A percentile compares a stretch with the other conserved stretches of the same genome.
These are phyloP conservation scores for Phytophthora rubi DNA, from an alignment of 352 stramenopile species.

Conservation along the genomic window DNA sequence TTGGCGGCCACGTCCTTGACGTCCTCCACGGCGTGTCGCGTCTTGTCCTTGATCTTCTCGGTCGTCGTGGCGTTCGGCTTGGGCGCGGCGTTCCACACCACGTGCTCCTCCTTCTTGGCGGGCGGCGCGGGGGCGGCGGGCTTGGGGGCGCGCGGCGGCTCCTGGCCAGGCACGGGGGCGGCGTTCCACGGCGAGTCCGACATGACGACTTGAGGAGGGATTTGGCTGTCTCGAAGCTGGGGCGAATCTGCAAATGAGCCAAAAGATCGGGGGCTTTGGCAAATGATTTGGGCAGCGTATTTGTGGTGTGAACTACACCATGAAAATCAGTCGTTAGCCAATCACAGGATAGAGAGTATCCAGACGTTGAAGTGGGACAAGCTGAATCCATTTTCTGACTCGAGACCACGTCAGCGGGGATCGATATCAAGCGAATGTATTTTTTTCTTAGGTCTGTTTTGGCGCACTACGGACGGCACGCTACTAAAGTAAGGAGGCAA, in stretches of 20 bases:
- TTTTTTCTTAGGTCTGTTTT: slow-evolving; percentile 12
- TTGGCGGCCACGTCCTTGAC: slow-evolving; percentile 51
- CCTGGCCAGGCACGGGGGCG: slow-evolving; percentile 45
- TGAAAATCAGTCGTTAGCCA: not conserved
- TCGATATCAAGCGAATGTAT: not conserved
- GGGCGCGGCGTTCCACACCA: slow-evolving; percentile 47
- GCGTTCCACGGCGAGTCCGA: slow-evolving; percentile 56
- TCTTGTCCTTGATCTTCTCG: slow-evolving; percentile 60
- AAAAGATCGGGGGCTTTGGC: slow-evolving; percentile 24
- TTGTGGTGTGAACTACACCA: slow-evolving; percentile 12
- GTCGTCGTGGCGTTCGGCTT: slow-evolving; percentile 42
- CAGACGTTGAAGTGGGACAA: slow-evolving; percentile 19
- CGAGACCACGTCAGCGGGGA: slow-evolving; percentile 12
- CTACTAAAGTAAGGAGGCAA: slow-evolving; percentile 26
- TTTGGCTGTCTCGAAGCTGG: not conserved
- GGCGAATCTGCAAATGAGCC: slow-evolving; percentile 45
- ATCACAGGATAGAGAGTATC: slow-evolving; percentile 6
- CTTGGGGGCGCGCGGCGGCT: slow-evolving; percentile 30
- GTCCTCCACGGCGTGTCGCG: slow-evolving; percentile 46
- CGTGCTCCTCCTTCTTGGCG: slow-evolving; percentile 52
- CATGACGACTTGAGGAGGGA: slow-evolving; percentile 22
- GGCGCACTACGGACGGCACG: slow-evolving; percentile 2
- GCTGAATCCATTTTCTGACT: slow-evolving; percentile 15
- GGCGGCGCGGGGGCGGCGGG: slow-evolving; percentile 27
- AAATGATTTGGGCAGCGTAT: slow-evolving; percentile 19